Evolutionary conservation across 75 land plant genomes (phyloP), one percentile per base, ranked within the genome.

Genomic region (Pinus taeda): DNA sequence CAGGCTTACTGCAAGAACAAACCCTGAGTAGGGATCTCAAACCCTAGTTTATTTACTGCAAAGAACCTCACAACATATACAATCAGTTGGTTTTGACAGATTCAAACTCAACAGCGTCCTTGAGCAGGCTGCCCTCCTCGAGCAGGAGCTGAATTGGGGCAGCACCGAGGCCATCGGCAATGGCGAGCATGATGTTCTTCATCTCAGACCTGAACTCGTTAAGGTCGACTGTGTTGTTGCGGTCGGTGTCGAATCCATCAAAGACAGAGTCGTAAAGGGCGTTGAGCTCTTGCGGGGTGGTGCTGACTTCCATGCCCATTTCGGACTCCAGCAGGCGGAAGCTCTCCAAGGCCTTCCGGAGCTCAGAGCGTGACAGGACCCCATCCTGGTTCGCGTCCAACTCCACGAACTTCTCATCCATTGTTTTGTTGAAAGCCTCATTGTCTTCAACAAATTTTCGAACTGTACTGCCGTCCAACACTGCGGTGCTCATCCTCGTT

Each of bases 351-450:
- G 90, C 93, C 64, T 81, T 84, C 39, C 93, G 89, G 14, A 93
- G 88, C 87, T 93, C 95, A 5, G 88, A 63, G 14, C 86, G 81
- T 20, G 93, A 93, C 6, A 93, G 86, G 17, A 86, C 88, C 20
- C 93, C 95, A 73, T 93, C 95, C 72, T 78, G 55, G 84, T 93
- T 93, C 18, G 74, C 61, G 57, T 93, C 95, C 15, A 88, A 82
- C 7, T 36, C 72, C 21, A 61, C 37, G 83, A 93, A 93, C 7
- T 62, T 75, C 37, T 75, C 37, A 4, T 37, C 37, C 37, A 37
- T 37, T 37, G 37, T 37, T 37, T 37, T 37, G 37, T 37, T 37
- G 37, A 37, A 37, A 37, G 37, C 37, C 37, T 37, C 37, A 3
- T 37, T 37, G 37, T 37, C 37, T 37, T 37, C 37, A 37, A 37